These are phyloP conservation scores for Penicillium griseofulvum DNA, from an alignment of 2,329 filamentous ascomycete genomes.

Conservation along the genomic window DNA sequence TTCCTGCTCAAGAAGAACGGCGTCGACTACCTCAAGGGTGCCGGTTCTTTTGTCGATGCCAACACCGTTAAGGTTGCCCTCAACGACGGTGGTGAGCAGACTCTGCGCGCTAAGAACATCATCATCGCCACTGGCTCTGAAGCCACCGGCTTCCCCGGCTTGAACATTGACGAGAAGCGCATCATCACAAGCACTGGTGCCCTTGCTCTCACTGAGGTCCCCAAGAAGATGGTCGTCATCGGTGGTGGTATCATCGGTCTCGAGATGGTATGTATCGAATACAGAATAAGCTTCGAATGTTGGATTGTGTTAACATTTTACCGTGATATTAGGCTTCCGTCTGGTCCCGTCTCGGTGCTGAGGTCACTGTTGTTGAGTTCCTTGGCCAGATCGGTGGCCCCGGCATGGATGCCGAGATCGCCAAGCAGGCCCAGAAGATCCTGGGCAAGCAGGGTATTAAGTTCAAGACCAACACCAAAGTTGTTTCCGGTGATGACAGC, in stretches of 20 bases:
- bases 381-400: slow-evolving; percentile 94
- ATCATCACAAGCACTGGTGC: slow-evolving; percentile 96
- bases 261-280: slow-evolving; percentile 70
- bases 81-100: slow-evolving; percentile 86
- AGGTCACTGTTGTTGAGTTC: slow-evolving; percentile 98
- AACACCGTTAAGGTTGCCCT: slow-evolving; percentile 89
- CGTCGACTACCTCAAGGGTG: slow-evolving; percentile 95
- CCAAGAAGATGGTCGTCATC: slow-evolving; percentile 95
- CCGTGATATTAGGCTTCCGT: slow-evolving; percentile 64
- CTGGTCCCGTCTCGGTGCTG: slow-evolving; percentile 88
- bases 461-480: slow-evolving; percentile 98
- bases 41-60: slow-evolving; percentile 81
- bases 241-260: slow-evolving; percentile 98
- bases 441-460: slow-evolving; percentile 95
- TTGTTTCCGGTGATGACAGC: slow-evolving; percentile 76
- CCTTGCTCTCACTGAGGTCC: slow-evolving; percentile 82
- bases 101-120: slow-evolving; percentile 90
- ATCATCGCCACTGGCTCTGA: slow-evolving; percentile 95
- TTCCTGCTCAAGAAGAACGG: slow-evolving; percentile 99
- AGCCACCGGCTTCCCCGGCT: slow-evolving; percentile 90
- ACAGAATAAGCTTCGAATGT: background rate
- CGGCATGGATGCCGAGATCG: slow-evolving; percentile 92
- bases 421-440: slow-evolving; percentile 88
- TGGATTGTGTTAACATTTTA: slow-evolving; percentile 5
- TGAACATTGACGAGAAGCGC: slow-evolving; percentile 95